Conservation (phyloP, 176 grass and related monocot species). For the Carex littledalei region DNA sequence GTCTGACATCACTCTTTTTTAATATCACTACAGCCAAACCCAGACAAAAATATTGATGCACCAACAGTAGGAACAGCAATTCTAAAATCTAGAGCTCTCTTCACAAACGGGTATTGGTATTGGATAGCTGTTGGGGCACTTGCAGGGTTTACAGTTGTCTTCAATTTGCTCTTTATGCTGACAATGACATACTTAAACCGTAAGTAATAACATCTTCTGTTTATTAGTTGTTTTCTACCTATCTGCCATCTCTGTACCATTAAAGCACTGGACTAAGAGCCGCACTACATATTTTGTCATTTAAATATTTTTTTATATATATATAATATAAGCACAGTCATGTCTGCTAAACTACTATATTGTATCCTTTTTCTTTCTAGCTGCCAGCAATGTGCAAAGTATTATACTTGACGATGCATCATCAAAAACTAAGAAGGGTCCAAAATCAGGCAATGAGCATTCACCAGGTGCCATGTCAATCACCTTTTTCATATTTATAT, state of each 20-base stretch:
- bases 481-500: neutral
- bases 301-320: neutral
- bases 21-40: slow-evolving; percentile 48
- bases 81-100: slow-evolving; percentile 73
- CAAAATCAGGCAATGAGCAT: slow-evolving; percentile 18
- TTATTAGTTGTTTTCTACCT: neutral
- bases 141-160: slow-evolving; percentile 50
- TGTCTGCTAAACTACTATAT: slow-evolving; percentile 6
- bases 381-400: slow-evolving; percentile 34
- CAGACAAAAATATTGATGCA: slow-evolving; percentile 39
- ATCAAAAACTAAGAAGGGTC: slow-evolving; percentile 17
- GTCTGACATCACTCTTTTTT: slow-evolving; percentile 1
- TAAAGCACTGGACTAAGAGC: neutral
- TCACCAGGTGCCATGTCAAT: slow-evolving; percentile 6
- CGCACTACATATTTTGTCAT: neutral
- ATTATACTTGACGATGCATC: slow-evolving; percentile 38
- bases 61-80: slow-evolving; percentile 66
- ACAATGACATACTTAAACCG: slow-evolving; percentile 54
- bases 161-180: slow-evolving; percentile 66
- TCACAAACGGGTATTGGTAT: slow-evolving; percentile 52
- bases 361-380: slow-evolving; percentile 33
- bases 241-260: neutral
- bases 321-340: neutral
- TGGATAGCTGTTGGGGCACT: slow-evolving; percentile 75
- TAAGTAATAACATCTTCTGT: slow-evolving; percentile 27